phyloP scores from a whole-genome alignment of 345 rosid genomes.

The Citrus medica region DNA sequence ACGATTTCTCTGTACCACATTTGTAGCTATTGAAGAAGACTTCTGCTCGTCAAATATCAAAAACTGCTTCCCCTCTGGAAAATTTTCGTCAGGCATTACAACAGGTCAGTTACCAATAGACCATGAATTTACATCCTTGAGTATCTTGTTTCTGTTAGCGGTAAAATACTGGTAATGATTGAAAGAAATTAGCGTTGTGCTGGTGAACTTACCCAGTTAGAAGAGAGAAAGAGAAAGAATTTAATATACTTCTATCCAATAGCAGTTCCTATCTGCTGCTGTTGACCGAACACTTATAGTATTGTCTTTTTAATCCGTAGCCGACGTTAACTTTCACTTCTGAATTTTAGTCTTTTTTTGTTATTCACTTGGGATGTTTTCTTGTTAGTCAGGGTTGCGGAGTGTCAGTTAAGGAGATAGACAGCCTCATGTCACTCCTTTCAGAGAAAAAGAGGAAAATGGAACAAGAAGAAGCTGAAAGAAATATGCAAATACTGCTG shows the following conservation, averaged over 20 bases:
- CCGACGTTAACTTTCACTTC: background rate
- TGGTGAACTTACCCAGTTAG: background rate
- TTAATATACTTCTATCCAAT: background rate
- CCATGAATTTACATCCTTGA: background rate
- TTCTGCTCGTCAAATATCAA: slow-evolving; percentile 64
- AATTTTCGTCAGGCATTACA: slow-evolving; percentile 61
- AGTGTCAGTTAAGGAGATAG: slow-evolving; percentile 88
- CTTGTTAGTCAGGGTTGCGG: slow-evolving; percentile 77
- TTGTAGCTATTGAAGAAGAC: slow-evolving; percentile 77
- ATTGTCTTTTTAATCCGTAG: background rate
- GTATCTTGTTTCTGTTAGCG: background rate
- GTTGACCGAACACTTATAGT: background rate
- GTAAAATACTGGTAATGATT: background rate
- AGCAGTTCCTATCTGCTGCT: background rate
- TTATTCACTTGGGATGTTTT: slow-evolving; percentile 18
- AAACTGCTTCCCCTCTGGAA: slow-evolving; percentile 65
- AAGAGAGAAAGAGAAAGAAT: background rate
- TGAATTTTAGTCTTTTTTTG: background rate
- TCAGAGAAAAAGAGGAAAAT: slow-evolving; percentile 88
- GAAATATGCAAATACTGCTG: slow-evolving; percentile 93
- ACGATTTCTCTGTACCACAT: slow-evolving; percentile 30
- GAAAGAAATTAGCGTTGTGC: background rate
- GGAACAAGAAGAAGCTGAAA: slow-evolving; percentile 98
- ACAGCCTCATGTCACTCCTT: slow-evolving; percentile 64
- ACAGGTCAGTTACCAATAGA: slow-evolving; percentile 48